Evolutionary conservation across 2,329 filamentous ascomycete genomes (phyloP), one percentile per base, ranked within the genome.

Genomic region (Aspergillus thermomutatus): DNA sequence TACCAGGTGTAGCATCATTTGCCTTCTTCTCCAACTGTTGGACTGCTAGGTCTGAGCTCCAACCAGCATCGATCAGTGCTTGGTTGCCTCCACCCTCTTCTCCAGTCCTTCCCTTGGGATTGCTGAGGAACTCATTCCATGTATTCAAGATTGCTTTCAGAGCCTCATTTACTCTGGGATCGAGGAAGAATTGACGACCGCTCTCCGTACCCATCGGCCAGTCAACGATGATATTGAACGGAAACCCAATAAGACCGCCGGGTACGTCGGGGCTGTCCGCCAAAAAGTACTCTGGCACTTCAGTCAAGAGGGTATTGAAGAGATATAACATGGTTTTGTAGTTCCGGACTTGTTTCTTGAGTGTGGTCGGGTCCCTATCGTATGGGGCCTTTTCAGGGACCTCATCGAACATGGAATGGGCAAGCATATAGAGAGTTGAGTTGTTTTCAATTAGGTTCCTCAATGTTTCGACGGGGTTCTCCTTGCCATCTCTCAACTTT

Each of bases 281-380:
- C 27, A 53, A 21, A 10, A 53, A 53, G 52, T 53, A 53, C 43
- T 53, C 52, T 4, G 52, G 52, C 7, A 53, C 52, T 14, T 53
- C 27, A 7, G 52, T 53, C 7, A 53, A 21, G 14, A 53, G 52
- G 7, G 31, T 41, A 37, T 54, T 54, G 41, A 57, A 57, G 23
- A 57, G 55, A 11, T 57, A 53, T 14, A 57, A 26, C 55, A 57
- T 57, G 27, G 51, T 50, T 5, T 50, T 50, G 46, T 57, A 57
- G 26, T 43, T 57, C 5, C 55, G 55, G 25, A 57, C 45, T 23
- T 57, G 55, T 46, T 57, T 57, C 43, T 14, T 53, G 9, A 54
- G 52, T 7, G 51, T 49, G 9, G 51, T 57, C 9, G 55, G 55
- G n/a, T 57, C 55, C n/a, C 48, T 47, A 37, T 57, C 55, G 14